A percentile compares a stretch with the other conserved stretches of the same genome.
Conservation (phyloP, 306 rosid species). For the Inga leiocalycina region DNA sequence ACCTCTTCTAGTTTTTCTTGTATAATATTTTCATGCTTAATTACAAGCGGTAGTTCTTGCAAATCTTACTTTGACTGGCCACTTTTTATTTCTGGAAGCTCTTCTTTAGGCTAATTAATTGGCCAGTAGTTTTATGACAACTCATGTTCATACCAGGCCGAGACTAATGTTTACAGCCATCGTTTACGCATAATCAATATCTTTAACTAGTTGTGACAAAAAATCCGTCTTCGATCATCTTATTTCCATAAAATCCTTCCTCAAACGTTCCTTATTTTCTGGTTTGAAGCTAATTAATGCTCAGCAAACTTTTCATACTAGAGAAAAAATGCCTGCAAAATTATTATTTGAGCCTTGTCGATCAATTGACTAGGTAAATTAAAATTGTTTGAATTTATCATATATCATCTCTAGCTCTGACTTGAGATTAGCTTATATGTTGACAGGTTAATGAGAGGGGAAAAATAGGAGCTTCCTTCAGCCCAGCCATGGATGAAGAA, state of each 20-base stretch:
- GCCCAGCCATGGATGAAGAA: slow-evolving; percentile 38
- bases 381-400: background rate
- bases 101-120: background rate
- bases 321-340: background rate
- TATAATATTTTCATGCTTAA: background rate
- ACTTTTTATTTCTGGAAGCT: background rate
- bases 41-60: background rate
- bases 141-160: background rate
- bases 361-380: background rate
- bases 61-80: background rate
- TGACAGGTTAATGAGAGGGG: background rate
- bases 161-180: background rate
- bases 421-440: background rate
- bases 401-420: background rate
- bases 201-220: background rate
- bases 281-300: background rate
- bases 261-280: background rate
- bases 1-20: background rate
- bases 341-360: background rate
- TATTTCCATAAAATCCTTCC: background rate
- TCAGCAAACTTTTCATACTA: background rate
- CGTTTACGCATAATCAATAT: background rate
- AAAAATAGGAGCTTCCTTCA: slow-evolving; percentile 47
- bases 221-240: background rate
- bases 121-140: background rate